These are phyloP conservation scores for Trichophyton schoenleinii DNA, from an alignment of 2,329 filamentous ascomycete species.

Conservation along the genomic window DNA sequence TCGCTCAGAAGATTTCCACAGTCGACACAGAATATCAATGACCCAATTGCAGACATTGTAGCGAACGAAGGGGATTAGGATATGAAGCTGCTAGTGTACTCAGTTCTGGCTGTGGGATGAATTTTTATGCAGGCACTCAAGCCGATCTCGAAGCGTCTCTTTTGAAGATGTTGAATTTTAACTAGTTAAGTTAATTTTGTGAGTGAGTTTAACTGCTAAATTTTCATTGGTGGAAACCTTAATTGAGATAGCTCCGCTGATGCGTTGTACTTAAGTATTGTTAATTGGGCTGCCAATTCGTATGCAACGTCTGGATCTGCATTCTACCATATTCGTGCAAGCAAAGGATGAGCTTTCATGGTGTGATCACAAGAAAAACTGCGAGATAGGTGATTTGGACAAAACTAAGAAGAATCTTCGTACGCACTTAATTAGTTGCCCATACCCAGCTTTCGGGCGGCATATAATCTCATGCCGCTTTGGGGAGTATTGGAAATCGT, in stretches of 20 bases:
- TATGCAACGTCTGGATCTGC: too few species aligned
- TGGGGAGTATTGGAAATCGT: too few species aligned
- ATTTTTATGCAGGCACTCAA: not conserved
- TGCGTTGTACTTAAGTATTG: not conserved
- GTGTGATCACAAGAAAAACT: too few species aligned
- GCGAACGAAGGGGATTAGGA: not conserved
- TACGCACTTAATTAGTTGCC: too few species aligned
- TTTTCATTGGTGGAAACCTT: not conserved
- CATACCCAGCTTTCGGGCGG: too few species aligned
- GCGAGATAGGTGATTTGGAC: not conserved
- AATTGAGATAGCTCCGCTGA: too few species aligned
- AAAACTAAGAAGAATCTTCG: too few species aligned
- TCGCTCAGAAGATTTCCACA: constrained; percentile 83
- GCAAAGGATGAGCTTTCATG: too few species aligned
- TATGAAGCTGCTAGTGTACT: not conserved
- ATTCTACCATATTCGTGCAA: too few species aligned
- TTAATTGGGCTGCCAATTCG: not conserved
- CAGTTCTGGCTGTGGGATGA: too few species aligned
- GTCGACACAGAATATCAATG: constrained; percentile 81
- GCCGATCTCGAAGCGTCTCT: not conserved
- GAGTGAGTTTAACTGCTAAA: not conserved
- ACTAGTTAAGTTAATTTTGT: not conserved
- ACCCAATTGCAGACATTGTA: constrained; percentile 75
- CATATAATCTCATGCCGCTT: too few species aligned
- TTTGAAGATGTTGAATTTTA: not conserved